Base-by-base conservation (phyloP, 23 red algal species). In the Cyanidium caldarium region DNA sequence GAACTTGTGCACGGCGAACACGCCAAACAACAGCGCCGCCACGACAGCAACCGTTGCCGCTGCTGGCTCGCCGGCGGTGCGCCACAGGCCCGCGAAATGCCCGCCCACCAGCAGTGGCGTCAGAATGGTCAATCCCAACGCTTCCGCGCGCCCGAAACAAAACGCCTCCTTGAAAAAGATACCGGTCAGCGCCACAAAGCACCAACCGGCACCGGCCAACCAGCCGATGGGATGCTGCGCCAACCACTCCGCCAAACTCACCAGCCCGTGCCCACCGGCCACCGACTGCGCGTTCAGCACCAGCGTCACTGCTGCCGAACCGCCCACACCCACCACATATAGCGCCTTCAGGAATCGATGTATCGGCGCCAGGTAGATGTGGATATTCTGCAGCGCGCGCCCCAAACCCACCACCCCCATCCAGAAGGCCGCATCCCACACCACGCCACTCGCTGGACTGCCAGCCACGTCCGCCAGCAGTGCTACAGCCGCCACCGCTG, bases 151-250 rank as follows among this genome's bases (percentile, higher is more conserved):
- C 1, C 81, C 78, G 46, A 89, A 98, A 57, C 92, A 98, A 31
- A 86, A 68, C 3, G 79, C 79, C 68, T 98, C 92, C 65, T 98
- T 88, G 61, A 98, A 75, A 25, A 86, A 95, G 1, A 95, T 65
- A 1, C 92, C 92, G 35, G 84, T 98, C 35, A 85, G 31, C 25
- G 84, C 84, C 28, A 85, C 84, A 26, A 88, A 81, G 34, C 58
- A 45, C 92, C 83, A 88, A 33, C 92, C 92, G 2, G 58, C 51
- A 5, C 51, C 51, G 3, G 51, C 31, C 31, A 61, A 28, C 7
- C 19, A 16, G 23, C 51, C 51, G 5, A 61, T 28, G 7, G 51
- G 51, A 61, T 61, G 51, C 51, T 12, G 10, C 21, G 31, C 31
- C 13, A 61, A 12, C 51, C 51, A 61, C n/a, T 61, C n/a, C 13